Evolutionary conservation across 768 basidiomycete genomes (phyloP).

Genomic region (Mycena epipterygia): DNA sequence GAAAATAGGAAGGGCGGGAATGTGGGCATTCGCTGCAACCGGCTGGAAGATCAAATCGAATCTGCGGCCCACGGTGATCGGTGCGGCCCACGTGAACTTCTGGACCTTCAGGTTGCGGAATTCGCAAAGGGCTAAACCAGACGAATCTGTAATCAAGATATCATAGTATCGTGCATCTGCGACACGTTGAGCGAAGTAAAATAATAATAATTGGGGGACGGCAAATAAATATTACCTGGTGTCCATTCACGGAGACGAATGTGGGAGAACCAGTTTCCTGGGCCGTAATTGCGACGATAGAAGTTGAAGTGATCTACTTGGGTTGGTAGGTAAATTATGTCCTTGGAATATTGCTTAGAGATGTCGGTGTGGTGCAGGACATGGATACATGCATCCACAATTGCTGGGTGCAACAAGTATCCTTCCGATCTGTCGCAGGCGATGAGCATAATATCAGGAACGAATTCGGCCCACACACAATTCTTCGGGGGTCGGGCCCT

Average conservation of each 20-base stretch:
- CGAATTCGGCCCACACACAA: background rate
- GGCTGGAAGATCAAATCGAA: slow-evolving; percentile 14
- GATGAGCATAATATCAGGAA: background rate
- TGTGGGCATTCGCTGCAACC: background rate
- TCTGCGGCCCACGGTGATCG: background rate
- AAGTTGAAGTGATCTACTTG: slow-evolving; percentile 3
- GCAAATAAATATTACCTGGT: slow-evolving; percentile 13
- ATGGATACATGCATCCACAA: slow-evolving; percentile 21
- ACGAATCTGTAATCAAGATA: slow-evolving; percentile 10
- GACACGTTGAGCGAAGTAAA: background rate
- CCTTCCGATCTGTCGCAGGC: background rate
- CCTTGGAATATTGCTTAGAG: slow-evolving; percentile 6
- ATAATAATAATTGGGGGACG: no score
- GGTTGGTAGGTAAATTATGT: slow-evolving; percentile 19
- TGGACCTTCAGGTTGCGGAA: background rate
- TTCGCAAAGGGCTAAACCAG: slow-evolving; percentile 3
- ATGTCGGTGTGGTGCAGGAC: slow-evolving; percentile 7
- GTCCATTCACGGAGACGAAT: slow-evolving; percentile 10
- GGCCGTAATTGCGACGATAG: background rate
- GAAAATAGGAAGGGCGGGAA: background rate
- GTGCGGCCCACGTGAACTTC: background rate
- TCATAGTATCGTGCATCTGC: slow-evolving; percentile 16
- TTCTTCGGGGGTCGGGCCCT: background rate
- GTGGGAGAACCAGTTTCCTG: slow-evolving; percentile 25
- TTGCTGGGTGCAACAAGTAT: slow-evolving; percentile 11